Conservation (phyloP, 352 stramenopile species). For the Phytophthora cryptogea region DNA sequence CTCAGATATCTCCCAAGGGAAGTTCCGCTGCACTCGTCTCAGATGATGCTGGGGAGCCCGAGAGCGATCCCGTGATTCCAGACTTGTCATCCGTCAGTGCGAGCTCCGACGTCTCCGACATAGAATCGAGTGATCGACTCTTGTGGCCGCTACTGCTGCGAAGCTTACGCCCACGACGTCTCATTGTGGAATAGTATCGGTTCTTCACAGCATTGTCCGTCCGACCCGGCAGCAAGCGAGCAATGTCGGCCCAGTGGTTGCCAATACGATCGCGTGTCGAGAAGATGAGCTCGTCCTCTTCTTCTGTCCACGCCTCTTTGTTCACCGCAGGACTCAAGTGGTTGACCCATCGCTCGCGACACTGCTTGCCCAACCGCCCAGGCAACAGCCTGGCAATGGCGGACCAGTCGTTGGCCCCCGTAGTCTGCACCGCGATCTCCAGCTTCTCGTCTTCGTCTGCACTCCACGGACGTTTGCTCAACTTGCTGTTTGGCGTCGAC, state of each 20-base stretch:
- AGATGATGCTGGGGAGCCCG: conserved; percentile 26
- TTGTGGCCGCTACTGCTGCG: conserved; percentile 27
- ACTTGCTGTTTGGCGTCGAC: conserved; percentile 34
- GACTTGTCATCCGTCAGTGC: conserved; percentile 23
- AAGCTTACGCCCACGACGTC: conserved; percentile 64
- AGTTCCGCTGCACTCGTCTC: conserved; percentile 25
- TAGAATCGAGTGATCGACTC: conserved; percentile 19
- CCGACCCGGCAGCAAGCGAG: conserved; percentile 92
- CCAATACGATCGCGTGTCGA: conserved; percentile 81
- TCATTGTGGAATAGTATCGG: conserved; percentile 88
- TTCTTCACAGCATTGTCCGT: conserved; percentile 99
- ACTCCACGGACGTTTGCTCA: conserved; percentile 73
- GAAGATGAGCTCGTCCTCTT: conserved; percentile 93
- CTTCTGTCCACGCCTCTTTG: conserved; percentile 93
- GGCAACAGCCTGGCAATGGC: conserved; percentile 93
- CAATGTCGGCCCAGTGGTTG: conserved; percentile 98
- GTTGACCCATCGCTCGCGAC: conserved; percentile 97
- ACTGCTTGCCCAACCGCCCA: conserved; percentile 96
- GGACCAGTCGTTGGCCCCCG: conserved; percentile 88
- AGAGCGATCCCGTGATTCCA: conserved; percentile 1
- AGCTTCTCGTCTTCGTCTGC: conserved; percentile 65
- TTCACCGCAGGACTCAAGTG: conserved; percentile 94
- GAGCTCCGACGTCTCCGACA: conserved; percentile 24
- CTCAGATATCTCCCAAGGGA: conserved; percentile 18
- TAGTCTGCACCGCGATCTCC: conserved; percentile 53